A percentile compares a stretch with the other conserved stretches of the same genome.
Conservation (phyloP, 805 yeast genomes). For the Candida parachauliodes region DNA sequence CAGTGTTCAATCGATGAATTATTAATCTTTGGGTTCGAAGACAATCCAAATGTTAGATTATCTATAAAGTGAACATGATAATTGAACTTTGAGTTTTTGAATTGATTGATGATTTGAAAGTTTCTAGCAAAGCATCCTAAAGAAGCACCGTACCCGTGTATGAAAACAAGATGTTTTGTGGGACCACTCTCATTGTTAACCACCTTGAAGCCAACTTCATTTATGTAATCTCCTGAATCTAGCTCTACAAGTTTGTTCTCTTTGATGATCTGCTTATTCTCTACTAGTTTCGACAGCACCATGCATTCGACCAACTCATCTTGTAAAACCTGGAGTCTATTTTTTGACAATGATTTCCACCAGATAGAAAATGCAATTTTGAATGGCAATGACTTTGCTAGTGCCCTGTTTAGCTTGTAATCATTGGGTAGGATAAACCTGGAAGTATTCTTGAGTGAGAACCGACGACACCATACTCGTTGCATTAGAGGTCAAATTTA, state of each 20-base stretch:
- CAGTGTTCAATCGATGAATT: constrained; percentile 18
- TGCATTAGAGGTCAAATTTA: too few relatives aligned
- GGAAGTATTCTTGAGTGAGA: constrained; percentile 1
- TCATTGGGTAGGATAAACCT: constrained; percentile 14
- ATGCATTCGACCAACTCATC: constrained; percentile 31
- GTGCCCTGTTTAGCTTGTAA: constrained; percentile 14
- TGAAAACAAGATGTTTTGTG: constrained; percentile 44
- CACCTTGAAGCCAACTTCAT: constrained; percentile 32
- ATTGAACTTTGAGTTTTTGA: constrained; percentile 22
- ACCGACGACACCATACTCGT: neutral
- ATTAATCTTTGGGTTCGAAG: constrained; percentile 41
- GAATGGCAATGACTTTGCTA: constrained; percentile 14
- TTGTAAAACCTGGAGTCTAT: constrained; percentile 30
- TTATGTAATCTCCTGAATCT: constrained; percentile 22
- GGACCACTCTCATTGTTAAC: constrained; percentile 19
- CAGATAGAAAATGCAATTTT: constrained; percentile 16
- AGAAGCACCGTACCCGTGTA: constrained; percentile 59
- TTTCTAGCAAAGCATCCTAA: constrained; percentile 56
- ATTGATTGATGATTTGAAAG: constrained; percentile 37
- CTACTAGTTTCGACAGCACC: constrained; percentile 21
- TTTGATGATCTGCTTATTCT: constrained; percentile 20
- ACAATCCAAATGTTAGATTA: constrained; percentile 48
- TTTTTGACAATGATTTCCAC: constrained; percentile 19
- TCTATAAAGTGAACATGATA: constrained; percentile 51
- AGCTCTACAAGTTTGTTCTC: constrained; percentile 17